Percentiles rank a stretch among this genome's conserved stretches.
phyloP scores from a whole-genome alignment of 2,329 filamentous ascomycete species.

The Apiospora aurea region DNA sequence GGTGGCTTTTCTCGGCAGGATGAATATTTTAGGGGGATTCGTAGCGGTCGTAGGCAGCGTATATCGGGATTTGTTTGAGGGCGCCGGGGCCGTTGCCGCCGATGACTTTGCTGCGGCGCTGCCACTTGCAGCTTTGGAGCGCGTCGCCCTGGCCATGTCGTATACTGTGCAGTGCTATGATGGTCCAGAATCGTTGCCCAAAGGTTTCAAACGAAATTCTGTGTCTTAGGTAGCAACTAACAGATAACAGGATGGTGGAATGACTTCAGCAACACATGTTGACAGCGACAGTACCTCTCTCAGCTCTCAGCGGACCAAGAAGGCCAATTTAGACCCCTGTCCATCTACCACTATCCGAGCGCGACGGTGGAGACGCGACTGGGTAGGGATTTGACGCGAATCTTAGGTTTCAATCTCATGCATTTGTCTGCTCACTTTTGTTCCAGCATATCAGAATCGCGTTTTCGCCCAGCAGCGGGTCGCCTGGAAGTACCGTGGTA shows the following conservation, averaged over 20 bases:
- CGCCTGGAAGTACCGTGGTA: constrained; percentile 2
- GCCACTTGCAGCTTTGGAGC: constrained; percentile 47
- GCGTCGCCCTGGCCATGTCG: constrained; percentile 57
- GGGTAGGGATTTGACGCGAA: constrained; percentile 3
- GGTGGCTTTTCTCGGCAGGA: constrained; percentile 63
- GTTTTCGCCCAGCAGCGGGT: constrained; percentile 7
- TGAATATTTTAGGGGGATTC: constrained; percentile 64
- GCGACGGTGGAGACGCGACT: constrained; percentile 11
- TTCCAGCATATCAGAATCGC: constrained; percentile 1
- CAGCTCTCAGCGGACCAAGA: neutral
- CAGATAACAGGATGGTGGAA: neutral
- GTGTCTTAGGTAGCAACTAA: neutral
- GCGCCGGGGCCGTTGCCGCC: constrained; percentile 36
- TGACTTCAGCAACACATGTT: neutral
- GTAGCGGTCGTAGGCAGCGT: constrained; percentile 47
- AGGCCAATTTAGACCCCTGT: constrained; percentile 17
- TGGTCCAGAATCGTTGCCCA: neutral
- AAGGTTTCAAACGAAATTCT: neutral
- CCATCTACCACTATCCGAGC: neutral
- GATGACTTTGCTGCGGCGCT: constrained; percentile 37
- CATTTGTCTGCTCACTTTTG: constrained; percentile 12
- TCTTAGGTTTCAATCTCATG: constrained; percentile 8
- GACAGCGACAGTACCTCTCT: neutral
- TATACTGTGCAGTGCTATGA: neutral
- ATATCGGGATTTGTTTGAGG: constrained; percentile 48